Evolutionary conservation across 805 yeast genomes (phyloP), one percentile per base, ranked within the genome.

Genomic region (Candida krabiensis): DNA sequence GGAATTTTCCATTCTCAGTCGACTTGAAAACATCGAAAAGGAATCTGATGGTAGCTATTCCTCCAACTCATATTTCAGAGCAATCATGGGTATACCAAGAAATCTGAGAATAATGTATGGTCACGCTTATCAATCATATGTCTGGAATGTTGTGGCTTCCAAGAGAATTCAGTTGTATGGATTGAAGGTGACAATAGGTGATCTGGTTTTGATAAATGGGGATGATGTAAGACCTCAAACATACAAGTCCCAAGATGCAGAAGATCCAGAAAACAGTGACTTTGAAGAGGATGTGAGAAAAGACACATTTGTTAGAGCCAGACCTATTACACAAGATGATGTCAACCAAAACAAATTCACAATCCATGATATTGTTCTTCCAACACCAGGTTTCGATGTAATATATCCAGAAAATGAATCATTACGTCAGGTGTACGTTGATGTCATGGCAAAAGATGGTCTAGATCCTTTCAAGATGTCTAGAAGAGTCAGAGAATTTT

Each of bases 371-470:
- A 72, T 93, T 19, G 96, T 95, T 3, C 69, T 93, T 38, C 98
- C 99, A n/a, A 78, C 96, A 0, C 99, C 99, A 2, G 99, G 99
- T 0, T 89, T 80, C 59, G 97, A 89, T 56, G 78, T 93, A n/a
- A 56, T 71, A 11, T 93, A 93, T 56, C 99, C 99, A 5, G 66
- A 73, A 9, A 85, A 87, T 53, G 71, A 70, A 37, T 61, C 71
- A 28, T 65, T 87, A 32, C 70, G 68, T 50, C 70, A 79, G 28
- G 75, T 77, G 1, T 90, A 90, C 56, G 74, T 76, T 29, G 79
- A 75, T 3, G 68, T 78, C 7, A 93, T 93, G 98, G 73, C 71
- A 2, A 67, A 73, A 37, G 98, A 93, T 56, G 84, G 80, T 0
- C 73, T 93, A 51, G 88, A 89, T 61, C 96, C 96, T 9, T 70